A percentile compares a stretch with the other conserved stretches of the same genome.
Evolutionary conservation across 345 rosid species (phyloP).

Genomic region (Aethionema arabicum): DNA sequence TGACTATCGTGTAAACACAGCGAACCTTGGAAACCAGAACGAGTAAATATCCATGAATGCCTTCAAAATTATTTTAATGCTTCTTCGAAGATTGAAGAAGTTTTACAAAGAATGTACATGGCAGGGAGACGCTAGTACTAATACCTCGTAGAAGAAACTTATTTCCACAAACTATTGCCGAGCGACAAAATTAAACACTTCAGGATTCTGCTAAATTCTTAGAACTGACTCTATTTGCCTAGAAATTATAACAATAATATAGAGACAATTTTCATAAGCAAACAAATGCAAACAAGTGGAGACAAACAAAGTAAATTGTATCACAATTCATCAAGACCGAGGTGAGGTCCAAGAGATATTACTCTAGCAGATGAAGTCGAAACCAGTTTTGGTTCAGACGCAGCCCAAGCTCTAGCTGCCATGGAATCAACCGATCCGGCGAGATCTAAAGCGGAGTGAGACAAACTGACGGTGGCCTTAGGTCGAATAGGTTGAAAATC

Average conservation of each 20-base stretch:
- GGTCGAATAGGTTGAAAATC: conserved; percentile 87
- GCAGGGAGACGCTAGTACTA: not conserved
- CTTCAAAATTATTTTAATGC: too few species aligned
- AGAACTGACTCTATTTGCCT: not conserved
- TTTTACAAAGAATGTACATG: not conserved
- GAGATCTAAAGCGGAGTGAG: conserved; percentile 41
- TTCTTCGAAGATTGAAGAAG: not conserved
- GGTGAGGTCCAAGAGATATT: conserved; percentile 9
- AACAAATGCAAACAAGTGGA: not conserved
- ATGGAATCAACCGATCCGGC: conserved; percentile 44
- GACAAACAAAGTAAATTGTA: conserved; percentile 3
- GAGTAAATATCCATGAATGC: not conserved
- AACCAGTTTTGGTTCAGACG: conserved; percentile 44
- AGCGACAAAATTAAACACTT: not conserved
- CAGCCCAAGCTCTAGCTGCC: conserved; percentile 51
- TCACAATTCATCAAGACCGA: conserved; percentile 1
- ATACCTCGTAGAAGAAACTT: not conserved
- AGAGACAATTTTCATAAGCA: not conserved
- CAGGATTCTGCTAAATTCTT: not conserved
- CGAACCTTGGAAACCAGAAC: not conserved
- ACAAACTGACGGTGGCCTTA: conserved; percentile 38
- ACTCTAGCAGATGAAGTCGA: conserved; percentile 47
- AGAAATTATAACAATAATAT: not conserved
- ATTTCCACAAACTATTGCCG: not conserved
- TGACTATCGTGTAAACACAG: conserved; percentile 1